Conservation (phyloP, 306 rosid species). For the Argentina anserina region DNA sequence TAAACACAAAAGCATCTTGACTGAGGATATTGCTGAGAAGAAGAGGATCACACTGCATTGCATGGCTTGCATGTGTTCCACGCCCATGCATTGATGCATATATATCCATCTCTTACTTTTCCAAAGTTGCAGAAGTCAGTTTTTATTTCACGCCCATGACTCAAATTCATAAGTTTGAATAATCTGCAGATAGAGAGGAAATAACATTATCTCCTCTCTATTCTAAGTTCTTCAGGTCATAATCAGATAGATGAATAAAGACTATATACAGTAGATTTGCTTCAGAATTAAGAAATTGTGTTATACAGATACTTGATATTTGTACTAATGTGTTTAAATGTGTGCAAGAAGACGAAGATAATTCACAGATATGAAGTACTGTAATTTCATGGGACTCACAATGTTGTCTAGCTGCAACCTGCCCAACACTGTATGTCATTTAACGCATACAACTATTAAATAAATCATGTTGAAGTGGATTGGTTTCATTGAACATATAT, state of each 20-base stretch:
- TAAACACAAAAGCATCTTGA: not conserved
- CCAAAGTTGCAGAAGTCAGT: not conserved
- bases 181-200: not conserved
- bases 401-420: not conserved
- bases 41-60: not conserved
- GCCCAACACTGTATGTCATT: not conserved
- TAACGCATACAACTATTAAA: not conserved
- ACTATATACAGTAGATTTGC: not conserved
- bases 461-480: not conserved
- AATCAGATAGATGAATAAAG: not conserved
- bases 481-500: not conserved
- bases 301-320: constrained; percentile 3
- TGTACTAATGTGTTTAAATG: not conserved
- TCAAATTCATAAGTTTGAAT: not conserved
- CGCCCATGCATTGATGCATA: not conserved
- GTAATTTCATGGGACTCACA: not conserved
- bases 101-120: not conserved
- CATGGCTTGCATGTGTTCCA: not conserved
- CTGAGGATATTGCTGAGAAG: not conserved
- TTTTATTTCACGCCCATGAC: not conserved
- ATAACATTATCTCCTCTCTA: not conserved
- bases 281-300: not conserved
- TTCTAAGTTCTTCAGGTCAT: not conserved
- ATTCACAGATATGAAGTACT: not conserved
- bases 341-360: not conserved